These are phyloP conservation scores for Phycomyces nitens DNA, from an alignment of 192 early-diverging fungal genomes.

Conservation along the genomic window DNA sequence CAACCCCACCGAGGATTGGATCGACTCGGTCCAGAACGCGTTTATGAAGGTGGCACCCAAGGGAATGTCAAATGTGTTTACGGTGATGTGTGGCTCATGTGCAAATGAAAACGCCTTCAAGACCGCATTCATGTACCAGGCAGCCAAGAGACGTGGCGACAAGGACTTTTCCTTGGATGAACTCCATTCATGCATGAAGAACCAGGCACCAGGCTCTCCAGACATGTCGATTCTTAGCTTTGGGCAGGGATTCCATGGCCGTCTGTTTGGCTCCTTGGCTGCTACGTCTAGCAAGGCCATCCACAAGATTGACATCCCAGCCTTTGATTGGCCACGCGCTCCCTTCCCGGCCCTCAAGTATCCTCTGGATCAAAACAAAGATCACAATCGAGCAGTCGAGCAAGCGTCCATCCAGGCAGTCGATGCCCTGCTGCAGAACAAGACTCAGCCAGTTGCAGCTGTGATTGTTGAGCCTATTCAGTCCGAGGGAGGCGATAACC, in stretches of 20 bases:
- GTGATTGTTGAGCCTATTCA: slow-evolving; percentile 71
- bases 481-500: slow-evolving; percentile 71
- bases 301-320: slow-evolving; percentile 73
- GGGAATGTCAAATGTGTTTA: slow-evolving; percentile 68
- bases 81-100: slow-evolving; percentile 70
- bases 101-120: slow-evolving; percentile 76
- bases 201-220: slow-evolving; percentile 59
- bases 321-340: slow-evolving; percentile 63
- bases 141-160: slow-evolving; percentile 45
- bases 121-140: slow-evolving; percentile 68
- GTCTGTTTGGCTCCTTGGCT: slow-evolving; percentile 66
- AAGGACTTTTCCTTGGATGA: slow-evolving; percentile 40
- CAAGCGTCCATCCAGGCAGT: slow-evolving; percentile 48
- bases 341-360: slow-evolving; percentile 67
- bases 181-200: slow-evolving; percentile 58
- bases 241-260: slow-evolving; percentile 60
- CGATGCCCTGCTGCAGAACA: slow-evolving; percentile 45
- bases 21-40: slow-evolving; percentile 51
- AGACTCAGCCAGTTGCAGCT: slow-evolving; percentile 55
- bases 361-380: slow-evolving; percentile 54
- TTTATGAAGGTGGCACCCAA: slow-evolving; percentile 65
- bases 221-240: slow-evolving; percentile 67
- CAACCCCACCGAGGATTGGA: slow-evolving; percentile 61
- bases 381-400: slow-evolving; percentile 60
- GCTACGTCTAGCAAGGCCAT: slow-evolving; percentile 66